Base-by-base conservation (phyloP, 805 yeast species). In the Metschnikowia sp. region DNA sequence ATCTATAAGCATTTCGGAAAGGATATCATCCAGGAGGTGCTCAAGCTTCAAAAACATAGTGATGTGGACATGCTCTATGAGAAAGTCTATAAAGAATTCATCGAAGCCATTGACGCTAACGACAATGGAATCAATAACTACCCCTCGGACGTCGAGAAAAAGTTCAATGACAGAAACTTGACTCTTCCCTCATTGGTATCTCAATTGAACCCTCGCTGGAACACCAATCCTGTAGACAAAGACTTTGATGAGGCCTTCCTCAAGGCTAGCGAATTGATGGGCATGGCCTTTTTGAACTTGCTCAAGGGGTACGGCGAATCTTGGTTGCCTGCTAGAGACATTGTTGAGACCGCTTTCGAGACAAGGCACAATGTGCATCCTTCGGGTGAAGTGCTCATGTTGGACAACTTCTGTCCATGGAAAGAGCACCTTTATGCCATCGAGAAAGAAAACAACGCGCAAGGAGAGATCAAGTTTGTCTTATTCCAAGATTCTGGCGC, bases 21-120 rank as follows among this genome's bases (percentile, higher is more conserved):
- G 57, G 83, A 82, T 41, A 82, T 86, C 49, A 83, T 87, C 47
- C 65, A 75, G 31, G 75, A 79, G 46, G 68, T 79, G 18, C 67
- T 83, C 46, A 70, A 74, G 22, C 70, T 69, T 48, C 70, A 70
- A 12, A 54, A 60, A 10, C 58, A 63, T 8, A 58, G 60, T 39
- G 62, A 70, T 33, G 68, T 88, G 34, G 86, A 84, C 18, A 66
- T 83, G 31, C 70, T 94, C 39, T 89, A 84, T 65, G 74, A 75
- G 35, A 87, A 86, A 64, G 74, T 92, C n/a, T 94, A 94, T 72
- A 78, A 79, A 48, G 92, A 86, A 53, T 89, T 94, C 59, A 74
- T 94, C 49, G 98, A 94, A 68, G 83, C 96, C 9, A 76, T 94
- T 32, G 99, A 91, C 68, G 99, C 97, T 47, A 88, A 91, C 62